Conservation (phyloP, 2,329 filamentous ascomycete genomes). For the Mollisia scopiformis region DNA sequence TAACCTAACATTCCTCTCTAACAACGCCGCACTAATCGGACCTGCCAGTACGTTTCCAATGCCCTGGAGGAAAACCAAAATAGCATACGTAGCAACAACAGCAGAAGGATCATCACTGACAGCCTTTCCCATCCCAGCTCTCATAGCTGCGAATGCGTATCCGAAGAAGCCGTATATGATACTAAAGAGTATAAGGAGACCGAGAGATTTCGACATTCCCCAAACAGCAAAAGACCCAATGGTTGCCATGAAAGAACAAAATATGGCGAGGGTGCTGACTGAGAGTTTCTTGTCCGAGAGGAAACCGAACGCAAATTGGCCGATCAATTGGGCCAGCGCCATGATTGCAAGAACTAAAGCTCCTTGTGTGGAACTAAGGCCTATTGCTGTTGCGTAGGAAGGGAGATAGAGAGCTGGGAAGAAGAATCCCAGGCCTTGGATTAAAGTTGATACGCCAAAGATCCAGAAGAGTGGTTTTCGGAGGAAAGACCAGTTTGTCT, state of each 20-base stretch:
- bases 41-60: slow-evolving; percentile 38
- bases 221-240: slow-evolving; percentile 53
- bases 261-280: slow-evolving; percentile 41
- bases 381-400: slow-evolving; percentile 70
- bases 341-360: slow-evolving; percentile 56
- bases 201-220: slow-evolving; percentile 50
- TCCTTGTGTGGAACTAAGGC: slow-evolving; percentile 66
- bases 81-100: slow-evolving; percentile 31
- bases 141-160: slow-evolving; percentile 52
- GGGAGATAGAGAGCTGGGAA: slow-evolving; percentile 57
- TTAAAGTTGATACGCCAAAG: slow-evolving; percentile 47
- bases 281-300: slow-evolving; percentile 51
- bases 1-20: slow-evolving; percentile 15
- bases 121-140: slow-evolving; percentile 42
- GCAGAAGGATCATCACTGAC: slow-evolving; percentile 35
- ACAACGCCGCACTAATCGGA: slow-evolving; percentile 34
- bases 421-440: slow-evolving; percentile 52
- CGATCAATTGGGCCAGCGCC: slow-evolving; percentile 51
- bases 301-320: slow-evolving; percentile 52
- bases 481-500: slow-evolving; percentile 43
- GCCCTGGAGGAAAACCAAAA: slow-evolving; percentile 37
- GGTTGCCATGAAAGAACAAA: slow-evolving; percentile 49
- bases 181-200: slow-evolving; percentile 50
- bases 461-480: slow-evolving; percentile 50
- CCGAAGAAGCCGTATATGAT: slow-evolving; percentile 59